Evolutionary conservation across 2,329 filamentous ascomycete species (phyloP).

Genomic region (Apiospora marii): DNA sequence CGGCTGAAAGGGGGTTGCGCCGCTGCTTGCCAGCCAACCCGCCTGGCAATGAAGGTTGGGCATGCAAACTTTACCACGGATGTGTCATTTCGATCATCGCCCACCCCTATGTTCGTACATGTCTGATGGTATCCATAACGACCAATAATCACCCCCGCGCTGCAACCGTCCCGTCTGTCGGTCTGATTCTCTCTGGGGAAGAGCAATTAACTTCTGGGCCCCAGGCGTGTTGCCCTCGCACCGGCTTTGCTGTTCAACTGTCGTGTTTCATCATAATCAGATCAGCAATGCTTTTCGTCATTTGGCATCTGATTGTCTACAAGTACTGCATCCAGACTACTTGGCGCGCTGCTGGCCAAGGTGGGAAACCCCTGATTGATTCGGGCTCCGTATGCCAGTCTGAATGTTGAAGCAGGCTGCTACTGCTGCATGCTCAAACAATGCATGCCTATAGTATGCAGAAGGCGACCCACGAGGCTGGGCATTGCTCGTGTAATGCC

Average conservation of each 20-base stretch:
- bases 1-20: neutral
- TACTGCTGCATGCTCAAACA: neutral
- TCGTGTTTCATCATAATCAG: neutral
- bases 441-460: conserved; percentile 3
- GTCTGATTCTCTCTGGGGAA: neutral
- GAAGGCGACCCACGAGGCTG: conserved; percentile 5
- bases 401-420: neutral
- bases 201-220: neutral
- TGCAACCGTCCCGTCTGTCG: neutral
- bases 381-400: neutral
- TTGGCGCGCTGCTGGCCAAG: neutral
- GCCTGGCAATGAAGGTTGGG: neutral
- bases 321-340: neutral
- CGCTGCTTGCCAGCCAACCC: neutral
- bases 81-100: conserved; percentile 6
- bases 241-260: neutral
- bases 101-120: conserved; percentile 9
- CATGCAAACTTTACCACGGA: neutral
- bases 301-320: neutral
- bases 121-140: neutral
- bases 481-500: neutral
- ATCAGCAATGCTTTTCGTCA: neutral
- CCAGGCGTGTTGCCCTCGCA: neutral
- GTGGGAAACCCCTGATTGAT: conserved; percentile 5
- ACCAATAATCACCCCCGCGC: neutral